Percentiles rank a stretch among this genome's conserved stretches.
These are phyloP conservation scores for Trichoderma lentiforme DNA, from an alignment of 2,329 filamentous ascomycete genomes.

Conservation along the genomic window DNA sequence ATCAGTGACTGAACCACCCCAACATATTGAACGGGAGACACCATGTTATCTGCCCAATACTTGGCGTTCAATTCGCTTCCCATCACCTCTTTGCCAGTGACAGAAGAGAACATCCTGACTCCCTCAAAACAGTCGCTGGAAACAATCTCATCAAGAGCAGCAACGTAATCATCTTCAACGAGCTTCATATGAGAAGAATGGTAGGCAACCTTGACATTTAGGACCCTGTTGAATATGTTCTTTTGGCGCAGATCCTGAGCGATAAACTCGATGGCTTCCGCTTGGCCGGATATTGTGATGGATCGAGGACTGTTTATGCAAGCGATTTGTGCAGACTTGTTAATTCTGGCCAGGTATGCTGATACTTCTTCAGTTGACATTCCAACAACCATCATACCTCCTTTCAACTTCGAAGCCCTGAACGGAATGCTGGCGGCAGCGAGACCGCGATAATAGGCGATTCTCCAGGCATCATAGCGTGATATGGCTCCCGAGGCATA, in stretches of 20 bases:
- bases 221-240: conserved; percentile 34
- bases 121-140: conserved; percentile 19
- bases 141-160: conserved; percentile 26
- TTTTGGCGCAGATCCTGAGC: conserved; percentile 31
- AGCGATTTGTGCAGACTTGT: conserved; percentile 35
- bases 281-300: conserved; percentile 43
- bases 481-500: conserved; percentile 38
- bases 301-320: conserved; percentile 45
- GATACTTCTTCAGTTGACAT: conserved; percentile 30
- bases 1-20: conserved; percentile 39
- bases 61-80: conserved; percentile 28
- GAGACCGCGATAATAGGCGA: conserved; percentile 42
- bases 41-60: conserved; percentile 49
- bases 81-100: conserved; percentile 31
- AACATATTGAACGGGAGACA: conserved; percentile 43
- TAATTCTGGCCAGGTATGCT: conserved; percentile 26
- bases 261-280: conserved; percentile 31
- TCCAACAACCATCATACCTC: conserved; percentile 42
- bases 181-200: conserved; percentile 45
- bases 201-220: conserved; percentile 41
- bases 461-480: conserved; percentile 38
- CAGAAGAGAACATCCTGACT: conserved; percentile 41
- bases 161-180: conserved; percentile 36
- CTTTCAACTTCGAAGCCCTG: conserved; percentile 30
- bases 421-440: conserved; percentile 30